These are phyloP conservation scores for Leishmania lainsoni DNA, from an alignment of 208 protist species.

Conservation along the genomic window DNA sequence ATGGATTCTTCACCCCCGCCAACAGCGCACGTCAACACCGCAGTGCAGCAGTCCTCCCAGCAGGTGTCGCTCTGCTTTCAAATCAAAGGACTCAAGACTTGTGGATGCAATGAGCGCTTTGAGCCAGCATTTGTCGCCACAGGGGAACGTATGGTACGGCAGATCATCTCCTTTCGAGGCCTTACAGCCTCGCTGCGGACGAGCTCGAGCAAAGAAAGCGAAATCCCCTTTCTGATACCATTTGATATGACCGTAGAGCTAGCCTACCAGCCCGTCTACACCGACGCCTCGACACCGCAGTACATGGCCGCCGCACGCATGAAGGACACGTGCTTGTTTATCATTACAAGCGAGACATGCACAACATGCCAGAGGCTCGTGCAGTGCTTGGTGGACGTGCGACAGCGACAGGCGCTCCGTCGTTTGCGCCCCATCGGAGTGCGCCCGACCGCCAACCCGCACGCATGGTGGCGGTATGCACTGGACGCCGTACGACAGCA, in stretches of 20 bases:
- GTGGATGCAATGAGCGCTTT: slow-evolving; percentile 61
- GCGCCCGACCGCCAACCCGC: slow-evolving; percentile 41
- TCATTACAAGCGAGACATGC: slow-evolving; percentile 29
- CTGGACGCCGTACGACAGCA: slow-evolving; percentile 46
- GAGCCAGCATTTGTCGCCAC: slow-evolving; percentile 48
- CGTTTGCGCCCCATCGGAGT: slow-evolving; percentile 37
- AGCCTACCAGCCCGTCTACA: slow-evolving; percentile 33
- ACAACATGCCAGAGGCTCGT: slow-evolving; percentile 21
- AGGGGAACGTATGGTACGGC: slow-evolving; percentile 47
- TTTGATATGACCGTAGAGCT: slow-evolving; percentile 26
- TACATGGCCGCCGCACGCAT: slow-evolving; percentile 36
- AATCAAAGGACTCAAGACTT: slow-evolving; percentile 47
- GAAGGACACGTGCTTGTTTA: slow-evolving; percentile 23
- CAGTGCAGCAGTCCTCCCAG: not conserved
- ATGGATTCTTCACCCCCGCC: not conserved
- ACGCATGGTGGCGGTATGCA: slow-evolving; percentile 71
- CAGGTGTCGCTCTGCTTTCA: slow-evolving; percentile 33
- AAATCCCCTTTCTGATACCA: slow-evolving; percentile 20
- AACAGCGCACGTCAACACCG: not conserved
- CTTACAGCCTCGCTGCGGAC: slow-evolving; percentile 36
- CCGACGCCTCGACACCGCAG: slow-evolving; percentile 18
- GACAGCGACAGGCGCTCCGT: slow-evolving; percentile 33
- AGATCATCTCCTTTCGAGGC: slow-evolving; percentile 54
- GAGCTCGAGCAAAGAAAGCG: not conserved
- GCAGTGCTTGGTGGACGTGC: slow-evolving; percentile 21